A percentile compares a stretch with the other conserved stretches of the same genome.
phyloP scores from a whole-genome alignment of 306 rosid genomes.

The Corylus heterophylla region DNA sequence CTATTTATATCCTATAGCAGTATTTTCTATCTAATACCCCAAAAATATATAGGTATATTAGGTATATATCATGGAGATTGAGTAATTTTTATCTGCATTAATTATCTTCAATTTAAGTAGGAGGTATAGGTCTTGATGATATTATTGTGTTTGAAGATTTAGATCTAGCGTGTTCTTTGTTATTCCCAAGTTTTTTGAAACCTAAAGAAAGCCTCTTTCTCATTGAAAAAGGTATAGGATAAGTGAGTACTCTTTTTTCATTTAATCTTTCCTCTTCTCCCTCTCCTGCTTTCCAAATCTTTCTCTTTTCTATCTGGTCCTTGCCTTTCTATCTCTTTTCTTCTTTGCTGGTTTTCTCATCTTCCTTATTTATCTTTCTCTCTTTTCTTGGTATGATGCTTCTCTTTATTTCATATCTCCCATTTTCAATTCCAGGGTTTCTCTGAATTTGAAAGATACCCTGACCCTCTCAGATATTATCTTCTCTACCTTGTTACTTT shows the following conservation, averaged over 20 bases:
- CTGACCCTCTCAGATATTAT: not conserved
- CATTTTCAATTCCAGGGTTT: not conserved
- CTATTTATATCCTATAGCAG: constrained; percentile 22
- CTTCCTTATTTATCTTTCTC: not conserved
- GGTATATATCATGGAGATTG: not conserved
- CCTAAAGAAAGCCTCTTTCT: not conserved
- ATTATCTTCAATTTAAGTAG: not conserved
- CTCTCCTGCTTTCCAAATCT: not conserved
- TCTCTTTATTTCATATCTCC: not conserved
- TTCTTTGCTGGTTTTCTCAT: not conserved
- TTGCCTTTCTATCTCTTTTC: not conserved
- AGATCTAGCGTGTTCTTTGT: not conserved
- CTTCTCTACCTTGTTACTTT: not conserved
- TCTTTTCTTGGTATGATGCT: not conserved
- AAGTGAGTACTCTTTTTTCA: not conserved
- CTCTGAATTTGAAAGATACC: not conserved
- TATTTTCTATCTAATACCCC: not conserved
- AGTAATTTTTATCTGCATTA: not conserved
- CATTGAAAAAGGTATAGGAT: not conserved
- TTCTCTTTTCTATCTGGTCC: not conserved
- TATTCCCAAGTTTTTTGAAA: not conserved
- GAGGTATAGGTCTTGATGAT: not conserved
- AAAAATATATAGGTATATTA: not conserved
- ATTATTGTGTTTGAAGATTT: constrained; percentile 2
- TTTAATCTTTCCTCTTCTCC: not conserved